Conservation (phyloP, 2,329 filamentous ascomycete species). For the Clarireedia homoeocarpa region DNA sequence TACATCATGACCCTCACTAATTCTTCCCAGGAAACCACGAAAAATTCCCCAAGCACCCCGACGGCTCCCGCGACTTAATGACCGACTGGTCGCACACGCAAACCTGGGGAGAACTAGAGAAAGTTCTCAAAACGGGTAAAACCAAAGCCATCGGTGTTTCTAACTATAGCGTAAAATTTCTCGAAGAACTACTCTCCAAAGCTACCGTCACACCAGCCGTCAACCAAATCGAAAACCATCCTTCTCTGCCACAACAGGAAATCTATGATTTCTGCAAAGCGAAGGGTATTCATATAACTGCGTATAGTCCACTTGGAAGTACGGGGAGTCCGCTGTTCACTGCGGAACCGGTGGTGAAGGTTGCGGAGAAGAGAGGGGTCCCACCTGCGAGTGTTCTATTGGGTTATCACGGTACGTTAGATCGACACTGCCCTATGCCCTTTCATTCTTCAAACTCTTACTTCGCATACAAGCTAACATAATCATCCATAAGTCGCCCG, state of each 20-base stretch:
- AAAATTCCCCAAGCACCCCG: constrained; percentile 64
- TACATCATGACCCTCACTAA: not conserved
- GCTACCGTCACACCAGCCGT: constrained; percentile 42
- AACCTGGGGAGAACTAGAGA: constrained; percentile 73
- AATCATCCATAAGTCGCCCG: constrained; percentile 48
- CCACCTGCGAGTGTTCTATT: constrained; percentile 57
- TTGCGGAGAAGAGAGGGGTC: constrained; percentile 56
- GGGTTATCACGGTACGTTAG: constrained; percentile 59
- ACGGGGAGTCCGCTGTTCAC: constrained; percentile 40
- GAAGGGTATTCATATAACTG: constrained; percentile 44
- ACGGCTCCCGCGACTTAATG: constrained; percentile 68
- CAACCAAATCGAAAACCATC: constrained; percentile 56
- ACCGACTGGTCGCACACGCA: constrained; percentile 61
- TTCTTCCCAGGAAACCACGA: constrained; percentile 51
- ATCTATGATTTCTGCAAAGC: constrained; percentile 42
- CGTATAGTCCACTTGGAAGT: constrained; percentile 39
- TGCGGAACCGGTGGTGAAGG: constrained; percentile 51
- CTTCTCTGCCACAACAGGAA: constrained; percentile 46
- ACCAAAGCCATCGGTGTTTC: constrained; percentile 40
- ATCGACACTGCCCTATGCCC: not conserved
- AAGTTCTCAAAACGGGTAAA: constrained; percentile 52
- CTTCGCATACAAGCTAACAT: not conserved
- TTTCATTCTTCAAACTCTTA: not conserved
- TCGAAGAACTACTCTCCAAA: constrained; percentile 32
- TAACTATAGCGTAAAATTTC: constrained; percentile 30